Evolutionary conservation across 768 basidiomycete genomes (phyloP).

Genomic region (Calocera viscosa): DNA sequence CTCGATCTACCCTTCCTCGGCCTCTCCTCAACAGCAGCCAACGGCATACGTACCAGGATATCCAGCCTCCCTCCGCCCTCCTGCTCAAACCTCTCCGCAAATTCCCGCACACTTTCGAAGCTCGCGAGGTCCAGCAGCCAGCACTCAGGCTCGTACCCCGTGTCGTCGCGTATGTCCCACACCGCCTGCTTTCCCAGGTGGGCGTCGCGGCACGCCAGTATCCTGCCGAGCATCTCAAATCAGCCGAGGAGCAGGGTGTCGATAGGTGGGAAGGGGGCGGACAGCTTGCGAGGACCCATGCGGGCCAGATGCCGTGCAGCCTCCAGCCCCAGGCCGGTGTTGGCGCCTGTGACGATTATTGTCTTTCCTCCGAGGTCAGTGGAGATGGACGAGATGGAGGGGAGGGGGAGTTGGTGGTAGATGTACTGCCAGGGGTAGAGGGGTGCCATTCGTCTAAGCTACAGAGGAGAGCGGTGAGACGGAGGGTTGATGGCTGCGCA

Average conservation of each 20-base stretch:
- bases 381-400: not conserved
- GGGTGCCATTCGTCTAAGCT: not conserved
- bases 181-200: not conserved
- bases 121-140: constrained; percentile 34
- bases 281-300: not conserved
- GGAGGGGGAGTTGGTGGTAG: not conserved
- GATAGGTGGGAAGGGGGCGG: not conserved
- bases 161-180: constrained; percentile 11
- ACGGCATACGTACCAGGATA: constrained; percentile 27
- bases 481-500: too few species aligned
- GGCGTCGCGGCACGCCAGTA: constrained; percentile 11
- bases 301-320: constrained; percentile 12
- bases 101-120: constrained; percentile 33
- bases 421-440: not conserved
- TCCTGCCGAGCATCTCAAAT: not conserved
- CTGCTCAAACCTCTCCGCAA: constrained; percentile 27
- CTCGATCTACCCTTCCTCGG: constrained; percentile 22
- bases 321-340: constrained; percentile 41
- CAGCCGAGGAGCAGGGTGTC: not conserved
- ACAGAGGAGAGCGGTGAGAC: too few species aligned
- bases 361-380: constrained; percentile 32
- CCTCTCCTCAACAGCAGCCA: not conserved
- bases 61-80: constrained; percentile 28
- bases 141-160: constrained; percentile 28
- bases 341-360: constrained; percentile 41